phyloP scores from a whole-genome alignment of 1,284 basidiomycete species.

The Cryptococcus wingfieldii region DNA sequence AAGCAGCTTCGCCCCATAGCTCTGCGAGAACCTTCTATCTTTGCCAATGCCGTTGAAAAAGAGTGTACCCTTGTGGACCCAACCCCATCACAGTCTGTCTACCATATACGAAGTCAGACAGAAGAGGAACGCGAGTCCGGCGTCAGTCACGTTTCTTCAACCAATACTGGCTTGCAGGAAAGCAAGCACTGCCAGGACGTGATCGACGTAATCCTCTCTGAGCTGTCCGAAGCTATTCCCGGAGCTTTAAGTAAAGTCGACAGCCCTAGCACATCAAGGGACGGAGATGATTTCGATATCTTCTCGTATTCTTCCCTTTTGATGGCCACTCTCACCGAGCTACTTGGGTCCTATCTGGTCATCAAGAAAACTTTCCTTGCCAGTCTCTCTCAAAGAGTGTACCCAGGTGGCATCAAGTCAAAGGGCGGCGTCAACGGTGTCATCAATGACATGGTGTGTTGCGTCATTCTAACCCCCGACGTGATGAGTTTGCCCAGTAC shows the following conservation, averaged over 20 bases:
- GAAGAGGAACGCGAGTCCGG: constrained; percentile 2
- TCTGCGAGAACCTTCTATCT: constrained; percentile 71
- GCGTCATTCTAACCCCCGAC: constrained; percentile 57
- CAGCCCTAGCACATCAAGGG: neutral
- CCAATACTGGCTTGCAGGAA: constrained; percentile 49
- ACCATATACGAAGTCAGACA: constrained; percentile 57
- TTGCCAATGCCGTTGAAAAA: constrained; percentile 68
- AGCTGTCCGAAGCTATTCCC: constrained; percentile 22
- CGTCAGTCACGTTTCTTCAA: constrained; percentile 39
- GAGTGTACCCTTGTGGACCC: constrained; percentile 69
- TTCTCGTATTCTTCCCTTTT: constrained; percentile 70
- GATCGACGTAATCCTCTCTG: constrained; percentile 33
- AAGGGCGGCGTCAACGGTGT: constrained; percentile 50
- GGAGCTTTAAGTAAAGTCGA: neutral
- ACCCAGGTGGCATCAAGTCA: constrained; percentile 51
- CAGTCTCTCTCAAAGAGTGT: constrained; percentile 59
- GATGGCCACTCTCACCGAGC: constrained; percentile 86
- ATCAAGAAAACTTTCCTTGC: constrained; percentile 87
- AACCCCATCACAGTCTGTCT: constrained; percentile 55
- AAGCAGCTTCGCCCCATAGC: constrained; percentile 75
- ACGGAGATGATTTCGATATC: neutral
- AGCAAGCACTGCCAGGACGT: constrained; percentile 13
- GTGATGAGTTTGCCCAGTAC: constrained; percentile 3
- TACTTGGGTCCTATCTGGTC: constrained; percentile 85
- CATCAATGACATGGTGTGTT: constrained; percentile 71